A percentile compares a stretch with the other conserved stretches of the same genome.
These are phyloP conservation scores for Crassisporium funariophilum DNA, from an alignment of 768 basidiomycete species.

Conservation along the genomic window DNA sequence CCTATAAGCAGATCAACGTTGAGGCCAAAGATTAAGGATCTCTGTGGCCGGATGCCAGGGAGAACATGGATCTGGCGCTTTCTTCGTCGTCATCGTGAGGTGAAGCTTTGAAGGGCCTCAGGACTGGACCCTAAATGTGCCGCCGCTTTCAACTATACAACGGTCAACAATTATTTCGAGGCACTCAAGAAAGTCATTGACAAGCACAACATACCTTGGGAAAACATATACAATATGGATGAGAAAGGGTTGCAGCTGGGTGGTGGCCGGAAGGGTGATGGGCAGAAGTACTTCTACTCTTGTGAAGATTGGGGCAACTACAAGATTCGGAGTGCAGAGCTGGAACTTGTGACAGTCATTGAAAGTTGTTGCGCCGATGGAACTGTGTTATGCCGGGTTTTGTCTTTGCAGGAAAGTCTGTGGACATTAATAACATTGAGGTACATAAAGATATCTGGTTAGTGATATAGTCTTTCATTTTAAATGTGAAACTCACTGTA, in stretches of 20 bases:
- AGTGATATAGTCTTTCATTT: not conserved
- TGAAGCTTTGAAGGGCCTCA: not conserved
- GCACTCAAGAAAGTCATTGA: conserved; percentile 1
- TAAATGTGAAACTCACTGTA: not conserved
- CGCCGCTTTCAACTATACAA: conserved; percentile 25
- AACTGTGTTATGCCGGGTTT: not conserved
- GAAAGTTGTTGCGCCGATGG: not conserved
- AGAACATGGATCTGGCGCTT: too few relatives aligned
- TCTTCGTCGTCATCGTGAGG: too few relatives aligned
- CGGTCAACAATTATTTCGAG: conserved; percentile 12
- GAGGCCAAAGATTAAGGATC: not conserved
- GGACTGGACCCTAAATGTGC: conserved; percentile 33
- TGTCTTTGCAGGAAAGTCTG: conserved; percentile 4
- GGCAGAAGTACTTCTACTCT: conserved; percentile 2
- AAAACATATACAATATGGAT: conserved; percentile 25
- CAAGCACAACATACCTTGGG: conserved; percentile 9
- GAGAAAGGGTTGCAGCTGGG: conserved; percentile 23
- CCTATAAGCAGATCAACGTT: not conserved
- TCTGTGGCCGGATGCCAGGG: too few relatives aligned
- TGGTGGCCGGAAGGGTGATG: conserved; percentile 1
- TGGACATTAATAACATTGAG: not conserved
- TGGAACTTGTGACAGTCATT: not conserved
- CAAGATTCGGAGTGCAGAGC: conserved; percentile 5
- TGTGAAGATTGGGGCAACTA: not conserved
- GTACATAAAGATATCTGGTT: not conserved